Percentiles rank a stretch among this genome's conserved stretches.
phyloP scores from a whole-genome alignment of 768 basidiomycete genomes.

The Cantharellus anzutake region DNA sequence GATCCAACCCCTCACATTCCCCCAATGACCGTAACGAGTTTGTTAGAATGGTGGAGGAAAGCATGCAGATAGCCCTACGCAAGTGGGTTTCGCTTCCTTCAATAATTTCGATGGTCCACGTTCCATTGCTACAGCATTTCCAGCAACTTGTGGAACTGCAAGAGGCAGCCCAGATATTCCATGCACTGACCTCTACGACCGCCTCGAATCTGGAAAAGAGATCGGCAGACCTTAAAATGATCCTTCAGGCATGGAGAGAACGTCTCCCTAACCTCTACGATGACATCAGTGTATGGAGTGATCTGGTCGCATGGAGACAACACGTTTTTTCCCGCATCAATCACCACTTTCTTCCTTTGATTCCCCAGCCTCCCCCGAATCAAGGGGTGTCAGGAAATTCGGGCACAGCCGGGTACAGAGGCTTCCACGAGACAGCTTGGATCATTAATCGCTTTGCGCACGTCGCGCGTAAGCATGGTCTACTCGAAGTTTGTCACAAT shows the following conservation, averaged over 20 bases:
- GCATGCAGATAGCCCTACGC: slow-evolving; percentile 86
- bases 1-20: slow-evolving; percentile 40
- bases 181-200: slow-evolving; percentile 69
- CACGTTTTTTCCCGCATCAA: slow-evolving; percentile 97
- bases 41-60: slow-evolving; percentile 75
- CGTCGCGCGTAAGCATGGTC: slow-evolving; percentile 90
- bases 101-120: slow-evolving; percentile 76
- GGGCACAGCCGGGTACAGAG: slow-evolving; percentile 79
- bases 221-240: slow-evolving; percentile 87
- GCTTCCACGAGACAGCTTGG: slow-evolving; percentile 99
- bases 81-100: slow-evolving; percentile 89
- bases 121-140: slow-evolving; percentile 90
- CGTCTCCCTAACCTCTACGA: slow-evolving; percentile 89
- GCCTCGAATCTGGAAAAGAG: slow-evolving; percentile 84
- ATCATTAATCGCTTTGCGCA: slow-evolving; percentile 99
- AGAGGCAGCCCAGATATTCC: slow-evolving; percentile 90
- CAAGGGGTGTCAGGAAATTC: slow-evolving; percentile 29
- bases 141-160: slow-evolving; percentile 97
- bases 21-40: slow-evolving; percentile 62
- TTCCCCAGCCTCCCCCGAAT: slow-evolving; percentile 28
- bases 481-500: slow-evolving; percentile 88
- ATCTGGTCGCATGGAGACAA: slow-evolving; percentile 97
- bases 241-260: slow-evolving; percentile 93
- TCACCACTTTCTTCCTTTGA: slow-evolving; percentile 85
- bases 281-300: slow-evolving; percentile 97